A percentile compares a stretch with the other conserved stretches of the same genome.
Conservation (phyloP, 1,139 yeast species). For the Zygotorulaspora mrakii region DNA sequence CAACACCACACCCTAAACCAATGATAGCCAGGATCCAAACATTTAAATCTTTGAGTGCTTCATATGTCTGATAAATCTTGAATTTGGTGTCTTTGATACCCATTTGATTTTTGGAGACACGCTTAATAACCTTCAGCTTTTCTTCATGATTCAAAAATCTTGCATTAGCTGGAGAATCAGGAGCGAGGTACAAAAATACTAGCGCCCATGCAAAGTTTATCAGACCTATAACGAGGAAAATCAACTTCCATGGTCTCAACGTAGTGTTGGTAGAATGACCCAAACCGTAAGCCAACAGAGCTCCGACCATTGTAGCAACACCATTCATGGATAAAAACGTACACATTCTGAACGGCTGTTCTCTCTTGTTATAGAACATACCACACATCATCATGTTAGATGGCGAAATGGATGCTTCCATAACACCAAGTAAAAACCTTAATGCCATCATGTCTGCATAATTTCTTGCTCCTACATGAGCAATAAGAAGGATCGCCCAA, state of each 20-base stretch:
- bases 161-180: constrained; percentile 52
- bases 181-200: constrained; percentile 42
- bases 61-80: constrained; percentile 46
- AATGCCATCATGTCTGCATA: constrained; percentile 44
- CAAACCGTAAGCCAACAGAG: constrained; percentile 47
- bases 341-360: constrained; percentile 47
- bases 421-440: constrained; percentile 45
- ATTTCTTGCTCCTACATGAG: constrained; percentile 41
- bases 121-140: constrained; percentile 38
- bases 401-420: constrained; percentile 49
- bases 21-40: constrained; percentile 47
- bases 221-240: constrained; percentile 45
- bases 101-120: constrained; percentile 44
- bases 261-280: constrained; percentile 32
- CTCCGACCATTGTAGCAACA: constrained; percentile 48
- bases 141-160: constrained; percentile 48
- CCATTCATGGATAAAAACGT: constrained; percentile 51
- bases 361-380: constrained; percentile 47
- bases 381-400: constrained; percentile 48
- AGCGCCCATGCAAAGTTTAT: constrained; percentile 47
- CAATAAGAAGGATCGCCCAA: constrained; percentile 45
- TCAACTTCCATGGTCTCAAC: constrained; percentile 43
- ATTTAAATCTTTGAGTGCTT: constrained; percentile 42
- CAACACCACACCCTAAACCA: constrained; percentile 44
- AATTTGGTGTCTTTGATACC: constrained; percentile 52